Evolutionary conservation across 2,329 filamentous ascomycete species (phyloP).

Genomic region (Neocucurbitaria cava): DNA sequence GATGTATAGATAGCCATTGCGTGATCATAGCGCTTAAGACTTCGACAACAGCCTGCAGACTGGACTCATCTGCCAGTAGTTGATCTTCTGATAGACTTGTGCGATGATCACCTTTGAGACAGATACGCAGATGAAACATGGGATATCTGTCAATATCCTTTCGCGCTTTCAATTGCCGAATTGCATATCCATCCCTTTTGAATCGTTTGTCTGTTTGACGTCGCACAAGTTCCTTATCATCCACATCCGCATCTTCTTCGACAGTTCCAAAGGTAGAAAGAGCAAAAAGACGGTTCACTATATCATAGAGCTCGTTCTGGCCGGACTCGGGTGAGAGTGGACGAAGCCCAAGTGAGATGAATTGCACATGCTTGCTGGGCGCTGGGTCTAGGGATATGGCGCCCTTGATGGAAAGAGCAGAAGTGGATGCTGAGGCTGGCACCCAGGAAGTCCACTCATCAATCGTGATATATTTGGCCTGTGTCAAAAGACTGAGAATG

Average conservation of each 20-base stretch:
- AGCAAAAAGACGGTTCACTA: slow-evolving; percentile 78
- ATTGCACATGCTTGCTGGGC: slow-evolving; percentile 77
- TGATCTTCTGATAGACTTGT: slow-evolving; percentile 23
- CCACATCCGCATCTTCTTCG: slow-evolving; percentile 54
- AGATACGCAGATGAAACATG: slow-evolving; percentile 83
- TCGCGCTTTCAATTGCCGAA: slow-evolving; percentile 60
- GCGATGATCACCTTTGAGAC: slow-evolving; percentile 39
- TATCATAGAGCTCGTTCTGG: slow-evolving; percentile 74
- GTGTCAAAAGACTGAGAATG: slow-evolving; percentile 61
- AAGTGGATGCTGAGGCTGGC: slow-evolving; percentile 69
- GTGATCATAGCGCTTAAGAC: slow-evolving; percentile 72
- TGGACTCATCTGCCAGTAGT: slow-evolving; percentile 32
- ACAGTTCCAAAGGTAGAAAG: slow-evolving; percentile 76
- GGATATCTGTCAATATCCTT: slow-evolving; percentile 84
- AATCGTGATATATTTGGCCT: slow-evolving; percentile 68
- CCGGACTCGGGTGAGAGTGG: slow-evolving; percentile 66
- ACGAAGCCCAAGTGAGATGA: slow-evolving; percentile 77
- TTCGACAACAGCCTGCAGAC: slow-evolving; percentile 64
- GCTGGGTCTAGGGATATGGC: slow-evolving; percentile 74
- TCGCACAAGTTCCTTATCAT: slow-evolving; percentile 47
- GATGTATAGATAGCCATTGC: slow-evolving; percentile 77
- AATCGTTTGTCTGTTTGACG: slow-evolving; percentile 50
- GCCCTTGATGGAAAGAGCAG: slow-evolving; percentile 69
- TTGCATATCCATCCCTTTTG: slow-evolving; percentile 58
- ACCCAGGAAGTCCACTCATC: slow-evolving; percentile 69